phyloP scores from a whole-genome alignment of 1,139 yeast species.

The Zygotorulaspora mrakii region DNA sequence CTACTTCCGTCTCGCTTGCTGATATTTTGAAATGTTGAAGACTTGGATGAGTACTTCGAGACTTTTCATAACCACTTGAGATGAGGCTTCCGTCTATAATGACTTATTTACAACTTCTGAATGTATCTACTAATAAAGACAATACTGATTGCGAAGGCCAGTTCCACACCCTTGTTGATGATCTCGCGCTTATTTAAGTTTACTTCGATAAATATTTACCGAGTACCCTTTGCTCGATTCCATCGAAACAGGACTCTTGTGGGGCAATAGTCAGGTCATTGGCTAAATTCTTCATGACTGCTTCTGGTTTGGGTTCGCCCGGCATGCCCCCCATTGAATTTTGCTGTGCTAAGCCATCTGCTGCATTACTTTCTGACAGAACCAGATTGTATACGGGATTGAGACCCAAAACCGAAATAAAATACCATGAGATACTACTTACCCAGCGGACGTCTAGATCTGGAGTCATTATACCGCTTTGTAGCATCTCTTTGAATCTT shows the following conservation, averaged over 20 bases:
- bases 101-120: neutral
- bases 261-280: constrained; percentile 68
- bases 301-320: constrained; percentile 57
- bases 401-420: constrained; percentile 81
- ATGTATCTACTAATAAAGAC: too few species aligned
- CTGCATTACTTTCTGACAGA: constrained; percentile 52
- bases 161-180: too few species aligned
- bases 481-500: constrained; percentile 88
- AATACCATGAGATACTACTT: constrained; percentile 97
- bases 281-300: constrained; percentile 65
- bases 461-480: constrained; percentile 77
- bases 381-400: constrained; percentile 74
- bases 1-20: too few species aligned
- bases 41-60: too few species aligned
- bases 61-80: too few species aligned
- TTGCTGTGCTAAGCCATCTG: constrained; percentile 43
- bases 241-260: constrained; percentile 56
- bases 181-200: too few species aligned
- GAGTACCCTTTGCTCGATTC: constrained; percentile 63
- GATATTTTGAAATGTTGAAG: too few species aligned
- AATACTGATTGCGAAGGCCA: too few species aligned
- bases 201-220: constrained; percentile 30
- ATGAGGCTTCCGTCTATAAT: neutral
- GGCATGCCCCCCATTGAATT: constrained; percentile 44
- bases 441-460: constrained; percentile 91